Conservation (phyloP, 2,329 filamentous ascomycete genomes). For the Trichoderma citrinoviride region DNA sequence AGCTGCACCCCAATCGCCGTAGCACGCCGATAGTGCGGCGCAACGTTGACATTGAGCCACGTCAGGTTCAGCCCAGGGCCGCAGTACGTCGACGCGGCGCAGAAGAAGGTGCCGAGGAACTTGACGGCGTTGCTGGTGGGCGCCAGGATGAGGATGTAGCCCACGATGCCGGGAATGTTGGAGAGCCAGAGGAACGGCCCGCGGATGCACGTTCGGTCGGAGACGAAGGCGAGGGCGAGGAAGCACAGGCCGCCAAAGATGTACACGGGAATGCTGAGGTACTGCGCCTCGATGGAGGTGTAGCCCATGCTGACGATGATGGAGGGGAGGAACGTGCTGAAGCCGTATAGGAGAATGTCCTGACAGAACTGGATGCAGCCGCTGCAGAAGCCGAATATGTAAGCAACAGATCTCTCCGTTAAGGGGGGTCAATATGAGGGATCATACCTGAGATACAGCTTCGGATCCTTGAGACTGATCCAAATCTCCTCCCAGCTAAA, state of each 20-base stretch:
- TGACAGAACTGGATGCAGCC: slow-evolving; percentile 51
- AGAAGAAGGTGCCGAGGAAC: slow-evolving; percentile 50
- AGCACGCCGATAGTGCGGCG: slow-evolving; percentile 46
- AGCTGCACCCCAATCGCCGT: slow-evolving; percentile 47
- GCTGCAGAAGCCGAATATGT: slow-evolving; percentile 5
- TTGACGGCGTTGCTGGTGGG: slow-evolving; percentile 48
- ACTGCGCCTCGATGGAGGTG: slow-evolving; percentile 48
- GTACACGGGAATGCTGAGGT: slow-evolving; percentile 57
- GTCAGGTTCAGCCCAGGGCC: slow-evolving; percentile 47
- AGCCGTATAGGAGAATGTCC: slow-evolving; percentile 54
- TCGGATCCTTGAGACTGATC: slow-evolving; percentile 48
- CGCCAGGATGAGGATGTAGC: slow-evolving; percentile 48
- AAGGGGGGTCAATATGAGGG: not conserved
- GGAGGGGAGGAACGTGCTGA: slow-evolving; percentile 56
- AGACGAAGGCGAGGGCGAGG: slow-evolving; percentile 44
- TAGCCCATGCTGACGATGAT: slow-evolving; percentile 55
- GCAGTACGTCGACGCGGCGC: slow-evolving; percentile 47
- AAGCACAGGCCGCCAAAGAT: slow-evolving; percentile 48
- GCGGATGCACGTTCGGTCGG: slow-evolving; percentile 41
- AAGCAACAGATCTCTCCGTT: too few relatives aligned
- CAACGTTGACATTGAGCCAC: slow-evolving; percentile 47
- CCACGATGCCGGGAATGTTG: slow-evolving; percentile 49
- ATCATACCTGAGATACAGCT: slow-evolving; percentile 48
- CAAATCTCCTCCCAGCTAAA: slow-evolving; percentile 51
- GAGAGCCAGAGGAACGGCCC: slow-evolving; percentile 54